phyloP scores from a whole-genome alignment of 1,284 basidiomycete species.

The Trametes versicolor region DNA sequence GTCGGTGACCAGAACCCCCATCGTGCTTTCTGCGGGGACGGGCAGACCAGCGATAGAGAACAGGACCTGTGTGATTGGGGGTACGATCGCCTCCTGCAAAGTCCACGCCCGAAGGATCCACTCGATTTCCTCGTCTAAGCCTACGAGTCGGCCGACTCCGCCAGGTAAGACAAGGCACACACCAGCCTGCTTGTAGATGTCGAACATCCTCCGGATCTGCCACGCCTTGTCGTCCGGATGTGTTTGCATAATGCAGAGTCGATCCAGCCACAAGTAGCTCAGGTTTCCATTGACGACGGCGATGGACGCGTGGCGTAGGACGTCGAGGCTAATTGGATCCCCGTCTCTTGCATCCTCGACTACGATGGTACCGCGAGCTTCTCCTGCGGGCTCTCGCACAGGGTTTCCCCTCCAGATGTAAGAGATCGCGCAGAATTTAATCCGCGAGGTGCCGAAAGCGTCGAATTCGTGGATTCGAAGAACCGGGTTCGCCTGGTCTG shows the following conservation, averaged over 20 bases:
- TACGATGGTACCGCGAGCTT: background rate
- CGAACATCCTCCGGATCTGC: constrained; percentile 29
- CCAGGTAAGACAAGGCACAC: constrained; percentile 22
- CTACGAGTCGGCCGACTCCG: constrained; percentile 8
- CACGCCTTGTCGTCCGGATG: constrained; percentile 24
- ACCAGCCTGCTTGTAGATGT: constrained; percentile 16
- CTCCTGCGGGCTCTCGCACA: background rate
- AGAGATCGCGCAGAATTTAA: constrained; percentile 17
- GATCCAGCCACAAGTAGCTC: constrained; percentile 27
- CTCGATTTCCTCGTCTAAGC: constrained; percentile 26
- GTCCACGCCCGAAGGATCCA: constrained; percentile 32
- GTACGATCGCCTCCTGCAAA: constrained; percentile 24
- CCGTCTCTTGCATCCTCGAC: constrained; percentile 23
- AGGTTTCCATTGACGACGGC: background rate
- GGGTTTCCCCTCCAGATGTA: constrained; percentile 23
- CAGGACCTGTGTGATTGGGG: constrained; percentile 3
- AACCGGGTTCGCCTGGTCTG: background rate
- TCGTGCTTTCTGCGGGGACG: background rate
- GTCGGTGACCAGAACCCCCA: background rate
- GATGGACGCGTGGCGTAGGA: constrained; percentile 20
- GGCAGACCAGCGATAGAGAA: constrained; percentile 8
- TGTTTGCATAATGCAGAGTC: constrained; percentile 28
- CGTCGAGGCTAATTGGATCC: constrained; percentile 24
- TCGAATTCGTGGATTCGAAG: constrained; percentile 4
- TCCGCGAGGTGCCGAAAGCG: background rate